phyloP scores from a whole-genome alignment of 805 yeast genomes.

The Komagataella pastoris region DNA sequence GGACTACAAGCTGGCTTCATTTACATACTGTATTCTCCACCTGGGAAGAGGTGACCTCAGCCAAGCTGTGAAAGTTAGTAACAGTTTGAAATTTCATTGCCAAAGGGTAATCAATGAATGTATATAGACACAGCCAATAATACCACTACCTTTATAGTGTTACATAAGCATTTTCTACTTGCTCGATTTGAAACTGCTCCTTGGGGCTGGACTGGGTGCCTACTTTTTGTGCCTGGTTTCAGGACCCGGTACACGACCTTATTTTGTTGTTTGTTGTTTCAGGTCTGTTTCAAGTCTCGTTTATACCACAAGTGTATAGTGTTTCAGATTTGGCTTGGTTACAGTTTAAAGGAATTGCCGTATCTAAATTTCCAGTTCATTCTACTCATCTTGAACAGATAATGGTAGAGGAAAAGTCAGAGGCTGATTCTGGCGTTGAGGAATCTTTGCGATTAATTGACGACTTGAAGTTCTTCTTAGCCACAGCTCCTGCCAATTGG shows the following conservation, averaged over 20 bases:
- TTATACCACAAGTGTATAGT: neutral
- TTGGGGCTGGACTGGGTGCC: too few relatives aligned
- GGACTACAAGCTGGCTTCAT: neutral
- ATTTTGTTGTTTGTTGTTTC: neutral
- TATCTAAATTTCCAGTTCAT: neutral
- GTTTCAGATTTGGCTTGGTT: neutral
- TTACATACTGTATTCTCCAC: neutral
- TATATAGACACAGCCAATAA: neutral
- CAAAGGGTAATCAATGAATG: neutral
- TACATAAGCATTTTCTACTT: neutral
- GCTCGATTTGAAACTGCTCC: too few relatives aligned
- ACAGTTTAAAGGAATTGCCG: neutral
- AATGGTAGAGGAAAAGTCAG: neutral
- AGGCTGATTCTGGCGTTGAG: conserved; percentile 12
- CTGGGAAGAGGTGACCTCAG: neutral
- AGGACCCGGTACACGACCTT: conserved; percentile 1
- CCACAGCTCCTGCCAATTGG: conserved; percentile 95
- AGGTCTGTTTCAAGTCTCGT: neutral
- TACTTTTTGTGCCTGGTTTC: neutral
- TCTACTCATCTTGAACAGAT: neutral
- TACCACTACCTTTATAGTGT: neutral
- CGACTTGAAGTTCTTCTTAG: conserved; percentile 73
- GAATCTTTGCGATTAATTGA: conserved; percentile 54
- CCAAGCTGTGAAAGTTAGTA: neutral
- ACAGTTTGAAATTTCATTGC: neutral